Evolutionary conservation across 2,329 filamentous ascomycete genomes (phyloP).

Genomic region (Oidium heveae): DNA sequence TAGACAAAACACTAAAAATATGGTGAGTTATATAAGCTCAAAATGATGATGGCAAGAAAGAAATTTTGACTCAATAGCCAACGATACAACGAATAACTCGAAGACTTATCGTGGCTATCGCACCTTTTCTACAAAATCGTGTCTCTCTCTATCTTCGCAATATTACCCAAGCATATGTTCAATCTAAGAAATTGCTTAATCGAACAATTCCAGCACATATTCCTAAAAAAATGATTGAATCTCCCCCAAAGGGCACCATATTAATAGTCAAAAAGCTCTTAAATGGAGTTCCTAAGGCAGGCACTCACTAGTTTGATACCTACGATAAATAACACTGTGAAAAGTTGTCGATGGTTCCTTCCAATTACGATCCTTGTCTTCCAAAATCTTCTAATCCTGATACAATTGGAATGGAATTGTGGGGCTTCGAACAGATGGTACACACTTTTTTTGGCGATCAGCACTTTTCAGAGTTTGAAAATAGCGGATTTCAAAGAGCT

Average conservation of each 20-base stretch:
- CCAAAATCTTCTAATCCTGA: not conserved
- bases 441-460: slow-evolving; percentile 1
- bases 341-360: slow-evolving; percentile 1
- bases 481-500: not conserved
- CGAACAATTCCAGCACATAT: too few relatives aligned
- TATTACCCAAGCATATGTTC: too few relatives aligned
- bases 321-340: slow-evolving; percentile 1
- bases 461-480: not conserved
- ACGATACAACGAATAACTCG: too few relatives aligned
- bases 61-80: too few relatives aligned
- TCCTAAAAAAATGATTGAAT: too few relatives aligned
- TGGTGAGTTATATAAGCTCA: not conserved
- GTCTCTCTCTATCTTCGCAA: too few relatives aligned
- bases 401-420: too few relatives aligned
- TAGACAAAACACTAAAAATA: not conserved
- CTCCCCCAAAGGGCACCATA: not conserved
- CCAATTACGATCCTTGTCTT: slow-evolving; percentile 2
- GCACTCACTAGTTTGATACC: too few relatives aligned
- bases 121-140: too few relatives aligned
- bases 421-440: too few relatives aligned
- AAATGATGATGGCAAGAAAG: not conserved
- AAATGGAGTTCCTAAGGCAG: slow-evolving; percentile 3
- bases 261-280: slow-evolving; percentile 2
- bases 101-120: not conserved
- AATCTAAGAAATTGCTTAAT: too few relatives aligned